Base-by-base conservation (phyloP, 148 eudicot genomes). In the Fagopyrum esculentum region DNA sequence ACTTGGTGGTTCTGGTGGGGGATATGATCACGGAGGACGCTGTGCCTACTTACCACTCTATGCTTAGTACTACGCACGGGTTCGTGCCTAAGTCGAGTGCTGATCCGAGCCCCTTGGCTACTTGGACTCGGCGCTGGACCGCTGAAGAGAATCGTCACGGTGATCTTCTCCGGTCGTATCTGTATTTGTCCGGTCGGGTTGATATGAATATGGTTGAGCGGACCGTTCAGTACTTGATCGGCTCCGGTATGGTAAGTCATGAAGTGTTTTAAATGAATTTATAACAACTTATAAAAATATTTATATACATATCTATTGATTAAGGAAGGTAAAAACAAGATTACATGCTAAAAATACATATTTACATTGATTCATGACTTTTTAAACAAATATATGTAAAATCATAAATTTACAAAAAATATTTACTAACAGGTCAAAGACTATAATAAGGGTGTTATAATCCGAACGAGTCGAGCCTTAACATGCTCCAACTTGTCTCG, bases 21-120 rank as follows among this genome's bases (percentile, higher is more conserved):
- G 80, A 77, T 29, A 77, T 81, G 83, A 77, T 81, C 43, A 77
- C 83, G 4, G 83, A 81, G 11, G 83, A 81, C 6, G 83, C 83
- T 4, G 30, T 81, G 75, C 83, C 83, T 2, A 77, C 83, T 2
- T 81, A 81, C 50, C 80, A 77, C 50, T 73, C 80, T 35, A 56
- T 77, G 80, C 59, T 81, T 30, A 81, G 74, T 49, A 81, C 75
- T 4, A 71, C 77, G 3, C 72, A 81, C 8, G 83, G 80, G 56
- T 74, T 74, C 45, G 71, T 74, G 9, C 78, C 77, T 49, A 80
- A 77, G 44, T 69, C 77, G 13, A 74, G 83, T 9, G 80, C 78
- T 17, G 77, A 80, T n/a, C 40, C 56, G 30, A 59, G 57, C 55
- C 83, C 83, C 11, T 81, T 75, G 80, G 83, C 83, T 13, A 15